Conservation (phyloP, 1,284 basidiomycete genomes). For the Microbotryum saponariae region DNA sequence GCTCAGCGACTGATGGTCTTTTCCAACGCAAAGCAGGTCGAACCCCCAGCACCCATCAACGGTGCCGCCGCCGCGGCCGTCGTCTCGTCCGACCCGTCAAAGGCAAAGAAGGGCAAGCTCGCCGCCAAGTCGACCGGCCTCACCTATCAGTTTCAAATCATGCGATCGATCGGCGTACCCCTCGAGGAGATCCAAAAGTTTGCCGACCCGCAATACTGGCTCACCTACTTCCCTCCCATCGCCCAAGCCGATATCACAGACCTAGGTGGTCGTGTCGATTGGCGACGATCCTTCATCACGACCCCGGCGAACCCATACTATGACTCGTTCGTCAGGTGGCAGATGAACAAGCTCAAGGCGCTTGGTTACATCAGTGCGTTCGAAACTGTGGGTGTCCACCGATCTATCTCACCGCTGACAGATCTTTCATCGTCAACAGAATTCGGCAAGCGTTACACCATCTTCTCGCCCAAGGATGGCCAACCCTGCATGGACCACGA, state of each 20-base stretch:
- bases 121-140: constrained; percentile 87
- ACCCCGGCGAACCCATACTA: constrained; percentile 96
- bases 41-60: constrained; percentile 16
- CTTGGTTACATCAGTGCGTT: constrained; percentile 66
- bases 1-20: constrained; percentile 3
- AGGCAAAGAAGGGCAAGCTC: constrained; percentile 95
- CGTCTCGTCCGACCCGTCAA: constrained; percentile 47
- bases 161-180: constrained; percentile 84
- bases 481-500: constrained; percentile 99
- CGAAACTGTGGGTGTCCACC: neutral
- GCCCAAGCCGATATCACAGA: constrained; percentile 76
- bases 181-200: constrained; percentile 89
- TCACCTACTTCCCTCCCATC: constrained; percentile 93
- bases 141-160: constrained; percentile 98
- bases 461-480: constrained; percentile 98
- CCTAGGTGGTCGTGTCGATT: constrained; percentile 92
- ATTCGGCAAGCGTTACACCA: constrained; percentile 97
- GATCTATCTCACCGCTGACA: constrained; percentile 7
- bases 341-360: constrained; percentile 84
- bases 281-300: constrained; percentile 91
- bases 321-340: constrained; percentile 96
- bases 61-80: constrained; percentile 45
- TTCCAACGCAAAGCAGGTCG: constrained; percentile 11
- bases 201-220: constrained; percentile 86
- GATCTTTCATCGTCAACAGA: constrained; percentile 41